phyloP scores from a whole-genome alignment of 192 early-diverging fungal genomes.

The Phlyctochytrium arcticum region DNA sequence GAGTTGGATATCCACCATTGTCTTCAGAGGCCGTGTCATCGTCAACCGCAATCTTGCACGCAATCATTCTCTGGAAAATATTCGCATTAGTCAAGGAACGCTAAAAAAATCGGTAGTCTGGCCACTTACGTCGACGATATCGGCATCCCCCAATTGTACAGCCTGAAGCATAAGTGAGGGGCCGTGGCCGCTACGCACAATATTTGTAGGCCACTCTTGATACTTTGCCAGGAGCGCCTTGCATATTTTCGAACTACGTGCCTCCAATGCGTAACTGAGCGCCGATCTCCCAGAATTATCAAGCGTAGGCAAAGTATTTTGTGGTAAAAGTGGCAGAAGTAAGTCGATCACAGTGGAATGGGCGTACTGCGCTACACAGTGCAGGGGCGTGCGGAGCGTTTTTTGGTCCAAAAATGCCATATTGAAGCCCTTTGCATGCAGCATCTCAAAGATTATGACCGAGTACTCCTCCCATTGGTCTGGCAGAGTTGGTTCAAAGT shows the following conservation, averaged over 20 bases:
- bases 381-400: slow-evolving; percentile 41
- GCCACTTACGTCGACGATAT: background rate
- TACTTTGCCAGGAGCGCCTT: slow-evolving; percentile 23
- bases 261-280: slow-evolving; percentile 42
- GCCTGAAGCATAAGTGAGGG: background rate
- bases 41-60: no score
- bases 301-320: background rate
- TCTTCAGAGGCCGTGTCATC: no score
- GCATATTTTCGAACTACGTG: slow-evolving; percentile 7
- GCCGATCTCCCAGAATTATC: slow-evolving; percentile 36
- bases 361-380: slow-evolving; percentile 44
- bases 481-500: slow-evolving; percentile 34
- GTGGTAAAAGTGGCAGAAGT: slow-evolving; percentile 16
- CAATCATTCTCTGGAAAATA: no score
- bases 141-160: background rate
- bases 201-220: no score
- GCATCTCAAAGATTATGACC: slow-evolving; percentile 24
- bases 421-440: slow-evolving; percentile 13
- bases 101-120: no score
- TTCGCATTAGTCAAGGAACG: no score
- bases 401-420: background rate
- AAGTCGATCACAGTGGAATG: slow-evolving; percentile 21
- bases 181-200: no score
- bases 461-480: slow-evolving; percentile 43
- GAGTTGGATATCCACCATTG: background rate